A percentile compares a stretch with the other conserved stretches of the same genome.
These are phyloP conservation scores for Aspergillus sp. DNA, from an alignment of 2,329 filamentous ascomycete species.

Conservation along the genomic window DNA sequence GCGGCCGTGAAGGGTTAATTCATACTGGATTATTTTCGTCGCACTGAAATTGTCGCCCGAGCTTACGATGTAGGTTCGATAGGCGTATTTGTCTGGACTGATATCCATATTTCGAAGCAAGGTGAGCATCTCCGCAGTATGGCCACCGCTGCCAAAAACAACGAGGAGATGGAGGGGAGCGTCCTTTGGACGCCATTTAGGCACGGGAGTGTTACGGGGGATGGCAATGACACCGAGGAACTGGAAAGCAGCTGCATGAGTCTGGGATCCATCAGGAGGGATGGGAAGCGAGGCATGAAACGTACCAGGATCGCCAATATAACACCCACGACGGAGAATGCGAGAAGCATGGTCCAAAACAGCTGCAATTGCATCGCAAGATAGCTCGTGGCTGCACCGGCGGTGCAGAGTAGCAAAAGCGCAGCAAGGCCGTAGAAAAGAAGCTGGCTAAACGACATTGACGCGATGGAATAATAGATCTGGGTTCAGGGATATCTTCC, in stretches of 20 bases:
- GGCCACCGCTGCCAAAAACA: conserved; percentile 88
- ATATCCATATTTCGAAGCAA: conserved; percentile 66
- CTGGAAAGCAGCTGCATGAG: conserved; percentile 16
- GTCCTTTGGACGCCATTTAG: conserved; percentile 29
- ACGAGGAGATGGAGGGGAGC: conserved; percentile 65
- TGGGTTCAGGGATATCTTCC: background rate
- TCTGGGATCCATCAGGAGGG: background rate
- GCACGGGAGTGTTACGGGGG: conserved; percentile 30
- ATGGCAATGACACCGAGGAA: conserved; percentile 25
- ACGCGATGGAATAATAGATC: background rate
- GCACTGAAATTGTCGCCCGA: conserved; percentile 73
- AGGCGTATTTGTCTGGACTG: conserved; percentile 50
- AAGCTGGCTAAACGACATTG: background rate
- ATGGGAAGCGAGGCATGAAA: background rate
- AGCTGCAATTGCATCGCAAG: background rate
- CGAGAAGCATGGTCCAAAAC: background rate
- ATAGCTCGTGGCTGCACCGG: background rate
- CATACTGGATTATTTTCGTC: conserved; percentile 63
- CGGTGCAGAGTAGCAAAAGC: background rate
- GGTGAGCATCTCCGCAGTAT: conserved; percentile 91
- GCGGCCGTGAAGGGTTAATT: conserved; percentile 41
- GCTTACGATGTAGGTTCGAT: conserved; percentile 79
- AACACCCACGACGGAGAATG: background rate
- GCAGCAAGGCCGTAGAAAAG: background rate
- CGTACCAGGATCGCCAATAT: conserved; percentile 9